These are phyloP conservation scores for Syzygium syzygioides DNA, from an alignment of 441 rosid species.

Conservation along the genomic window DNA sequence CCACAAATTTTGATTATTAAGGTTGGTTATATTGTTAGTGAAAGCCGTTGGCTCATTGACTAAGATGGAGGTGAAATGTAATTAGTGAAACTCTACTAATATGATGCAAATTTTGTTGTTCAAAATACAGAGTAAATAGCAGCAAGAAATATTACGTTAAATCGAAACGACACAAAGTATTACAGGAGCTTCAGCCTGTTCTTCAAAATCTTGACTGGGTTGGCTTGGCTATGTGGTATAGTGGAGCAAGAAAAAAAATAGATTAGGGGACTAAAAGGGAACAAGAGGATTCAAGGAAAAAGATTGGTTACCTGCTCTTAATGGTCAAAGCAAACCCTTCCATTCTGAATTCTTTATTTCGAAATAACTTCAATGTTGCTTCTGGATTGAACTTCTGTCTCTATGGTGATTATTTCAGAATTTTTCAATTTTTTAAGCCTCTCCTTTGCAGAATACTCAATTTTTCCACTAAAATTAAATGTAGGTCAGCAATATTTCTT, in stretches of 20 bases:
- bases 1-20: not conserved
- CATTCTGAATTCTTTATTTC: not conserved
- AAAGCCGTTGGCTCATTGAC: not conserved
- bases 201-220: not conserved
- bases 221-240: not conserved
- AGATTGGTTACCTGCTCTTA: not conserved
- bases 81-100: not conserved
- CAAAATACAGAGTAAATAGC: not conserved
- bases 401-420: not conserved
- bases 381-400: not conserved
- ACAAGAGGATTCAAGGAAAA: not conserved
- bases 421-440: not conserved
- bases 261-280: not conserved
- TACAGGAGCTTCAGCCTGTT: not conserved
- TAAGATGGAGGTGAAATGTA: not conserved
- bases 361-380: not conserved
- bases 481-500: slow-evolving; percentile 84
- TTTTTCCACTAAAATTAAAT: slow-evolving; percentile 2
- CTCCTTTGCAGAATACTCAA: slow-evolving; percentile 1
- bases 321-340: not conserved
- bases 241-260: not conserved
- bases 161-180: not conserved
- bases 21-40: not conserved
- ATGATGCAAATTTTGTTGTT: not conserved
- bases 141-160: not conserved